Evolutionary conservation across 805 yeast species (phyloP), one percentile per base, ranked within the genome.

Genomic region (Isabelozyma gotoi): DNA sequence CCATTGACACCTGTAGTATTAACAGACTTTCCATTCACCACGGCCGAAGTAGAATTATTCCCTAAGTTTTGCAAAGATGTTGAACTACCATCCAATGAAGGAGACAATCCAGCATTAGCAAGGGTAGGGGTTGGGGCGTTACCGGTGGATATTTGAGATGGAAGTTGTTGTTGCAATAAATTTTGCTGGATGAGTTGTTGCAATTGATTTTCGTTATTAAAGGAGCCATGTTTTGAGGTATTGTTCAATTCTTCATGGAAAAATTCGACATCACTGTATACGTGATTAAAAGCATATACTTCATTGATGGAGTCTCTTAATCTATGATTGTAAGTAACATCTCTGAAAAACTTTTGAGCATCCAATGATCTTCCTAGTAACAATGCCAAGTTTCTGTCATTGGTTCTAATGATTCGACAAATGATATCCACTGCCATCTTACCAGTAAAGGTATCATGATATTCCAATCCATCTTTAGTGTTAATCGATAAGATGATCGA

Each of bases 371-470:
- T 76, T 20, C 98, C 99, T 39, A 94, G 68, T 27, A 94, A 69
- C 38, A 94, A 68, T 0, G 98, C 98, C 55, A 94, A 68, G 53
- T 90, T 91, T 46, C 99, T 75, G 62, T 94, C 99, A 7, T 89
- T 85, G 1, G 97, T 92, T 52, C 95, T 75, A 40, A 92, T 84
- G 41, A 94, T 86, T 44, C 84, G 75, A 44, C 96, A 84, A 46
- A 94, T 82, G n/a, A 84, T 78, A 62, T 90, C 97, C 21, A 94
- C 96, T 0, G 98, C 97, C 64, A 88, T 94, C 17, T 88, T 75
- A 27, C 99, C 99, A 0, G 96, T 85, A 58, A 94, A 94, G 0
- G 97, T 84, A 59, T 91, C 95, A 59, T 95, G 85, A 65, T 90
- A 92, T 48, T 89, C 85, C 52, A 91, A 76, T 14, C 96, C 97